Evolutionary conservation across 164 flowering plant genomes (phyloP).

Genomic region (Warburgia ugandensis): DNA sequence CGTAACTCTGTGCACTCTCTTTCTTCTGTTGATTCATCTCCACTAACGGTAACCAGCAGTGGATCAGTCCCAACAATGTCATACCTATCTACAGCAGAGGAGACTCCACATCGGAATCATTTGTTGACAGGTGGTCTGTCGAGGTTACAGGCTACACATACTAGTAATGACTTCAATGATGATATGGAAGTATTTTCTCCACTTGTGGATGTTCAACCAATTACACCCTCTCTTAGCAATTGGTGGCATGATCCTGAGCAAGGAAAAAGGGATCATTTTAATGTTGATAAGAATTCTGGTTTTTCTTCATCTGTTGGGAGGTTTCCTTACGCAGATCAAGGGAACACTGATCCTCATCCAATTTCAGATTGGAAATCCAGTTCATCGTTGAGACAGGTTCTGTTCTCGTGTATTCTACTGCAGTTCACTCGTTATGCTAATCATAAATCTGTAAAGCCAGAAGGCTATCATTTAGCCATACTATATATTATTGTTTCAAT

Average conservation of each 20-base stretch:
- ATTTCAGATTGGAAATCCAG: conserved; percentile 70
- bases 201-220: conserved; percentile 87
- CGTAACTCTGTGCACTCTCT: conserved; percentile 41
- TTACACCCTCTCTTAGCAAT: conserved; percentile 75
- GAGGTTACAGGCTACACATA: conserved; percentile 64
- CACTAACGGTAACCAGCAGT: conserved; percentile 27
- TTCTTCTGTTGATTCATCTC: conserved; percentile 35
- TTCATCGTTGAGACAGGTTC: conserved; percentile 64
- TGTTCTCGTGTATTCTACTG: not conserved
- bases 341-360: conserved; percentile 39
- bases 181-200: conserved; percentile 99
- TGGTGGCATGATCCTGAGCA: conserved; percentile 56
- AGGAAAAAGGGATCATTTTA: conserved; percentile 42
- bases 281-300: conserved; percentile 46
- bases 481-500: too few relatives aligned
- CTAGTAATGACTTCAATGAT: conserved; percentile 66
- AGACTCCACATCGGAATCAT: conserved; percentile 62
- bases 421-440: not conserved
- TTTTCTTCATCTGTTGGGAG: conserved; percentile 57
- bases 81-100: conserved; percentile 42
- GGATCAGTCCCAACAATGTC: conserved; percentile 32
- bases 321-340: conserved; percentile 52
- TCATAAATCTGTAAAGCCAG: too few relatives aligned
- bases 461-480: too few relatives aligned
- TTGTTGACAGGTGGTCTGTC: conserved; percentile 57